phyloP scores from a whole-genome alignment of 78 protist species.

The Dictyostelium firmibasis region DNA sequence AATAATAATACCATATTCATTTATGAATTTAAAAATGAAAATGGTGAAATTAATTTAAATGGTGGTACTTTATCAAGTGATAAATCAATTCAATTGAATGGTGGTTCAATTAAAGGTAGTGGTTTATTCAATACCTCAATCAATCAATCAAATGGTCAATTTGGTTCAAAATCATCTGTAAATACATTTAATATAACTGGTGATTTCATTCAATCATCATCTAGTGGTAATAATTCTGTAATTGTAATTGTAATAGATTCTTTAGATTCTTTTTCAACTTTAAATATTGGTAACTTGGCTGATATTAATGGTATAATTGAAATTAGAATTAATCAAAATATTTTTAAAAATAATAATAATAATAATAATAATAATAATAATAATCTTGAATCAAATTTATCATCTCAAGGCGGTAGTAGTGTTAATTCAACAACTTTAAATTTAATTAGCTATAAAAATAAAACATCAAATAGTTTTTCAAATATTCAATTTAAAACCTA shows the following conservation, averaged over 20 bases:
- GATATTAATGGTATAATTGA: background rate
- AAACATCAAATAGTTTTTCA: background rate
- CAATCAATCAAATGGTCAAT: background rate
- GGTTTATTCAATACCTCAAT: background rate
- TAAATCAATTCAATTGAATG: background rate
- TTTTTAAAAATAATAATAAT: background rate
- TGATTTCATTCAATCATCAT: background rate
- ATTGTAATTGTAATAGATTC: background rate
- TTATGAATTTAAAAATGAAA: background rate
- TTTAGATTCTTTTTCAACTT: background rate
- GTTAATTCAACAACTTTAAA: background rate
- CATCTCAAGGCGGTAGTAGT: background rate
- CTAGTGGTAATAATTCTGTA: background rate
- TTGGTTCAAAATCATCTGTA: background rate
- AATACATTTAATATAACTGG: background rate
- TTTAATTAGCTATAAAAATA: background rate
- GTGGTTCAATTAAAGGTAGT: background rate
- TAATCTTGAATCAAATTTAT: background rate
- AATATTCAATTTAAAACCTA: background rate
- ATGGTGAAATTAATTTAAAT: background rate
- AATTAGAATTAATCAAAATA: background rate
- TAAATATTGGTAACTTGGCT: background rate
- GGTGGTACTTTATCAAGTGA: background rate
- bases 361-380: background rate
- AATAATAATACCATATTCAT: background rate